phyloP scores from a whole-genome alignment of 108 stramenopile genomes.

The Pseudonitzschia multiseries region DNA sequence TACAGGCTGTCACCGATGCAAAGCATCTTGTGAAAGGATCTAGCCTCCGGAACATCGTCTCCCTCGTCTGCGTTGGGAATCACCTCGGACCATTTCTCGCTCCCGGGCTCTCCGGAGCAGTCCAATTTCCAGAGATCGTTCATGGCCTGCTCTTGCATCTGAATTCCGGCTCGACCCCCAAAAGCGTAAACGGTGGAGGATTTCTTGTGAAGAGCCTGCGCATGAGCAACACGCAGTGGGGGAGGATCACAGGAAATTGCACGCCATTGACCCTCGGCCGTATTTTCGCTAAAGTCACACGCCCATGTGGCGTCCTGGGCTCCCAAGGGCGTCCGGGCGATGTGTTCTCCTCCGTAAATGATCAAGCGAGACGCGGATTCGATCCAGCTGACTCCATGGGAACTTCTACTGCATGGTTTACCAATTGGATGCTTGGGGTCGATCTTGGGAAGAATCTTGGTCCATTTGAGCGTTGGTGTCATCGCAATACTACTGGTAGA shows the following conservation, averaged over 20 bases:
- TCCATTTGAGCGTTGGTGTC: background rate
- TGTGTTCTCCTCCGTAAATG: conserved; percentile 59
- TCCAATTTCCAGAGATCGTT: conserved; percentile 63
- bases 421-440: conserved; percentile 13
- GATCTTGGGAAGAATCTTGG: background rate
- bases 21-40: conserved; percentile 70
- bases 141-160: conserved; percentile 60
- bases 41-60: conserved; percentile 41
- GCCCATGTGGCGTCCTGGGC: conserved; percentile 18
- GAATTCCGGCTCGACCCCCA: conserved; percentile 66
- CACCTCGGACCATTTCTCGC: conserved; percentile 42
- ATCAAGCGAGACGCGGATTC: conserved; percentile 21
- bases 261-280: conserved; percentile 30
- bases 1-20: conserved; percentile 42
- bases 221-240: conserved; percentile 58
- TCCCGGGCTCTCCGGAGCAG: conserved; percentile 19
- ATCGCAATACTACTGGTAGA: background rate
- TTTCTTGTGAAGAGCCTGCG: conserved; percentile 46
- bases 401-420: conserved; percentile 36
- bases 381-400: conserved; percentile 52
- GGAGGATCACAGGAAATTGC: conserved; percentile 23
- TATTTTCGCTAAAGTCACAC: conserved; percentile 22
- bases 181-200: conserved; percentile 44
- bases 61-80: background rate
- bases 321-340: conserved; percentile 56